phyloP scores from a whole-genome alignment of 495 filamentous ascomycete species.

The Aspergillus sclerotioniger region DNA sequence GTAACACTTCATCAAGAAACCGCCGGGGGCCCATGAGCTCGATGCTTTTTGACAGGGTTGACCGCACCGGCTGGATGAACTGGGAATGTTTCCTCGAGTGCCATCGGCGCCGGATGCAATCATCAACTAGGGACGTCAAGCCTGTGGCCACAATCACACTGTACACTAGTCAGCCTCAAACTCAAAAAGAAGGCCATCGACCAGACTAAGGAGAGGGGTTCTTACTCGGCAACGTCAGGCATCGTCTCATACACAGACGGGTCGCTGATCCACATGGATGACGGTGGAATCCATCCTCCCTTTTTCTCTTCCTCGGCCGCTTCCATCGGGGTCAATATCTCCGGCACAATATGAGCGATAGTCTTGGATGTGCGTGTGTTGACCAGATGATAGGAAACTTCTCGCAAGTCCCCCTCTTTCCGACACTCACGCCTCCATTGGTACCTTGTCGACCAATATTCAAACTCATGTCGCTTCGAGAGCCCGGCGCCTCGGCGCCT shows the following conservation, averaged over 20 bases:
- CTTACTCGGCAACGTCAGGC: slow-evolving; percentile 92
- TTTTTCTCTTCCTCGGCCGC: slow-evolving; percentile 69
- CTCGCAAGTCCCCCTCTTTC: slow-evolving; percentile 56
- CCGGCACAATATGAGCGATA: slow-evolving; percentile 85
- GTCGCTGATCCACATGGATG: slow-evolving; percentile 85
- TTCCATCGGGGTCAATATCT: slow-evolving; percentile 67
- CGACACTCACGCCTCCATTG: slow-evolving; percentile 75
- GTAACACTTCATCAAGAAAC: slow-evolving; percentile 77
- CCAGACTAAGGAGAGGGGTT: slow-evolving; percentile 22
- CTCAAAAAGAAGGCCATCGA: slow-evolving; percentile 6
- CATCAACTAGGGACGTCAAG: slow-evolving; percentile 85
- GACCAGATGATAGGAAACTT: slow-evolving; percentile 75
- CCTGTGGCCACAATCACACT: slow-evolving; percentile 90
- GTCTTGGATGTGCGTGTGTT: slow-evolving; percentile 59
- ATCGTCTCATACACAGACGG: slow-evolving; percentile 58
- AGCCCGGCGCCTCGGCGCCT: slow-evolving; percentile 66
- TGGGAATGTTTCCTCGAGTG: slow-evolving; percentile 62
- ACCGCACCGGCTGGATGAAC: slow-evolving; percentile 53
- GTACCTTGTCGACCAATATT: slow-evolving; percentile 88
- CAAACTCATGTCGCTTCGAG: slow-evolving; percentile 80
- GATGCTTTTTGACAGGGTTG: slow-evolving; percentile 56
- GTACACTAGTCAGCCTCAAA: slow-evolving; percentile 24
- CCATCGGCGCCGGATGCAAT: slow-evolving; percentile 82
- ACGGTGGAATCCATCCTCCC: slow-evolving; percentile 90
- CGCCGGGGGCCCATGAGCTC: slow-evolving; percentile 68